phyloP scores from a whole-genome alignment of 345 rosid species.

The Linum lewisii region DNA sequence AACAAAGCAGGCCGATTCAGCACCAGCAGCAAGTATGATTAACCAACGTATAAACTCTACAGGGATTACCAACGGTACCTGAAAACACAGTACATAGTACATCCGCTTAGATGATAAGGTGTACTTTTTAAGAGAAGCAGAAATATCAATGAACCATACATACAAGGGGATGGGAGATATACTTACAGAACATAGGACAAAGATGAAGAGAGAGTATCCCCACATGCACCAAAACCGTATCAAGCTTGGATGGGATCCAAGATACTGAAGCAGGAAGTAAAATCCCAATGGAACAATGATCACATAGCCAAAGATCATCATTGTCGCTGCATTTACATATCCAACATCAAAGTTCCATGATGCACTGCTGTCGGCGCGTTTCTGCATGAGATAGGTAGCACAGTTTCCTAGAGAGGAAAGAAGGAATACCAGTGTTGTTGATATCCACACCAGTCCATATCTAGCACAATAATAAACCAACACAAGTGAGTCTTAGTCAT shows the following conservation, averaged over 20 bases:
- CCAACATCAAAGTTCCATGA: conserved; percentile 87
- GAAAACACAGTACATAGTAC: conserved; percentile 16
- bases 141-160: background rate
- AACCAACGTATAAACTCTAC: conserved; percentile 78
- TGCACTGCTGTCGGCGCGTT: conserved; percentile 30
- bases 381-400: conserved; percentile 75
- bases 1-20: conserved; percentile 62
- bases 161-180: conserved; percentile 2
- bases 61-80: conserved; percentile 78
- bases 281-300: conserved; percentile 72
- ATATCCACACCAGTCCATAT: conserved; percentile 88
- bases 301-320: conserved; percentile 57
- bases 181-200: conserved; percentile 65
- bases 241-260: conserved; percentile 78
- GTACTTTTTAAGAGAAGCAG: background rate
- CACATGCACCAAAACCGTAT: conserved; percentile 87
- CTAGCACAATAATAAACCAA: conserved; percentile 29
- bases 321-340: conserved; percentile 61
- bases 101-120: conserved; percentile 9
- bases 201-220: conserved; percentile 89
- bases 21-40: conserved; percentile 60
- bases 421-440: conserved; percentile 78
- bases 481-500: background rate
- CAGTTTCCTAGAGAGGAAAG: conserved; percentile 78
- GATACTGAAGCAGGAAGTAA: conserved; percentile 69